Percentiles rank a stretch among this genome's conserved stretches.
These are phyloP conservation scores for Pyrenophora seminiperda DNA, from an alignment of 2,329 filamentous ascomycete species.

Conservation along the genomic window DNA sequence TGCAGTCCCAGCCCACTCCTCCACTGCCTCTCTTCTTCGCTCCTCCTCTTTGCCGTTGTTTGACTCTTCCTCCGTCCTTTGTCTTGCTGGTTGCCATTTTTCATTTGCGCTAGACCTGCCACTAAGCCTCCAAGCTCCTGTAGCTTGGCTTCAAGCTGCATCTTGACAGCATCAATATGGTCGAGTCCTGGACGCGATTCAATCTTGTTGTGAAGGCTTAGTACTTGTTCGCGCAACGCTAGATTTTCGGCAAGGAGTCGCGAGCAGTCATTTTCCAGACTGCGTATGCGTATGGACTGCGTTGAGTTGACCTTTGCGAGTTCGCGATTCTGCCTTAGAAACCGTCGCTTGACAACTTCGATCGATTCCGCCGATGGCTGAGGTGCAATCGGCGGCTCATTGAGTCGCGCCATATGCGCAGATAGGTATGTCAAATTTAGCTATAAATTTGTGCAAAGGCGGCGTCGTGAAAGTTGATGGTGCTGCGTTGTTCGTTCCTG, in stretches of 20 bases:
- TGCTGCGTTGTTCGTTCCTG: slow-evolving; percentile 27
- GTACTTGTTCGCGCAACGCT: slow-evolving; percentile 70
- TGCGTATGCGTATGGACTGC: slow-evolving; percentile 76
- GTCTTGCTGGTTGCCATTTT: slow-evolving; percentile 26
- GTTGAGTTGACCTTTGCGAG: slow-evolving; percentile 77
- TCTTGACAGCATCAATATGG: slow-evolving; percentile 71
- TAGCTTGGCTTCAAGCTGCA: slow-evolving; percentile 73
- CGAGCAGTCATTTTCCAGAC: slow-evolving; percentile 75
- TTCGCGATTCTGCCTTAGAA: slow-evolving; percentile 82
- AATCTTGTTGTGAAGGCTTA: slow-evolving; percentile 71
- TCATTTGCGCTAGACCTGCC: slow-evolving; percentile 62
- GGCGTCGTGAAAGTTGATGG: slow-evolving; percentile 14
- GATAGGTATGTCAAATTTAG: slow-evolving; percentile 43
- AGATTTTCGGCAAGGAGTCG: slow-evolving; percentile 80
- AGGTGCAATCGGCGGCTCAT: slow-evolving; percentile 64
- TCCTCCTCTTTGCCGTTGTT: slow-evolving; percentile 49
- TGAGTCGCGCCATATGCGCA: slow-evolving; percentile 76
- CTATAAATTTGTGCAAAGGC: slow-evolving; percentile 27
- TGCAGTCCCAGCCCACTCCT: slow-evolving; percentile 53
- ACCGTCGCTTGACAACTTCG: slow-evolving; percentile 72
- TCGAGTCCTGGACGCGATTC: slow-evolving; percentile 67
- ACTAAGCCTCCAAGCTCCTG: slow-evolving; percentile 71
- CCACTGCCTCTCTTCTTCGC: slow-evolving; percentile 62
- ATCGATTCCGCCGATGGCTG: slow-evolving; percentile 66
- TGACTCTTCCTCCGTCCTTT: slow-evolving; percentile 55